A percentile compares a stretch with the other conserved stretches of the same genome.
phyloP scores from a whole-genome alignment of 768 basidiomycete species.

The Leccinum boreale region DNA sequence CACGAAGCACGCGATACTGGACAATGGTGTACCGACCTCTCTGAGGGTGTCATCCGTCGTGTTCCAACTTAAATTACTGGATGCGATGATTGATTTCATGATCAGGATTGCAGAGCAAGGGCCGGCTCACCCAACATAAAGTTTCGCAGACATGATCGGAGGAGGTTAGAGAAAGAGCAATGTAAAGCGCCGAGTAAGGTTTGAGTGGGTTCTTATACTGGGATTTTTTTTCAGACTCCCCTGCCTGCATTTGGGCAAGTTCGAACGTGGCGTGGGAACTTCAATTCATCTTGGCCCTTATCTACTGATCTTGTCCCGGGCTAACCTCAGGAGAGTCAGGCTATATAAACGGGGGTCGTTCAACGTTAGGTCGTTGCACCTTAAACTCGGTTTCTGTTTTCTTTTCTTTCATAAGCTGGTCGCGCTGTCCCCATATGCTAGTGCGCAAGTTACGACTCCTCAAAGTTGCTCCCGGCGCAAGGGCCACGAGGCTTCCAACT shows the following conservation, averaged over 20 bases:
- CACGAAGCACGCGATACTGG: background rate
- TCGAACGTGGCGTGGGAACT: conserved; percentile 14
- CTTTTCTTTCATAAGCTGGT: background rate
- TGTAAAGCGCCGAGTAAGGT: conserved; percentile 13
- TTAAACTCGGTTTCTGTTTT: background rate
- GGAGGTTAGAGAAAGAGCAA: conserved; percentile 15
- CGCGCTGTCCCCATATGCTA: background rate
- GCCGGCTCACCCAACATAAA: conserved; percentile 32
- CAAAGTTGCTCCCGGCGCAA: background rate
- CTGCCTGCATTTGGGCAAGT: conserved; percentile 26
- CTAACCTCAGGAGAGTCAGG: background rate
- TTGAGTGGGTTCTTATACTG: conserved; percentile 27
- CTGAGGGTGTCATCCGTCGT: conserved; percentile 29
- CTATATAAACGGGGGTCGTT: background rate
- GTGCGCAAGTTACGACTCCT: background rate
- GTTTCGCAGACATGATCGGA: conserved; percentile 29
- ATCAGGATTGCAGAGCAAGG: background rate
- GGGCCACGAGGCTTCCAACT: conserved; percentile 14
- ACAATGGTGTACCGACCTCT: conserved; percentile 18
- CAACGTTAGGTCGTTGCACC: background rate
- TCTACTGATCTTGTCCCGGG: conserved; percentile 5
- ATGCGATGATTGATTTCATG: background rate
- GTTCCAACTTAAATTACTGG: conserved; percentile 34
- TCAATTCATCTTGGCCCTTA: conserved; percentile 3
- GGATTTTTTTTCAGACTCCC: conserved; percentile 31